phyloP scores from a whole-genome alignment of 192 early-diverging fungal species.

The Umbelopsis sp. region DNA sequence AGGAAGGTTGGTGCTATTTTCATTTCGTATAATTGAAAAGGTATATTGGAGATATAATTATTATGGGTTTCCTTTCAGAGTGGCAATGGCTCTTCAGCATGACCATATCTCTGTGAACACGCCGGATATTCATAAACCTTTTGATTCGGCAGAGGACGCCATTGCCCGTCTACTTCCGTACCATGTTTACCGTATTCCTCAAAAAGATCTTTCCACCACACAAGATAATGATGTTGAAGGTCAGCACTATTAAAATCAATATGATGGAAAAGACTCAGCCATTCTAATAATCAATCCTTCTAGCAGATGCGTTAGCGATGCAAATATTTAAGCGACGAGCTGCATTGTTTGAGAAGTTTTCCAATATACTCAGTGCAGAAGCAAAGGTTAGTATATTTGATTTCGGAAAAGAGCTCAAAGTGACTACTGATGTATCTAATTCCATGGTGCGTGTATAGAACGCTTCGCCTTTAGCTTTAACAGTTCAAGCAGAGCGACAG shows the following conservation, averaged over 20 bases:
- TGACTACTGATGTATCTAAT: not conserved
- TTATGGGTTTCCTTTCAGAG: constrained; percentile 16
- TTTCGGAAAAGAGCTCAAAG: not conserved
- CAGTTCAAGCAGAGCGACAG: constrained; percentile 19
- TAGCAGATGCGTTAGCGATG: constrained; percentile 21
- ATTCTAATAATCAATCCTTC: not conserved
- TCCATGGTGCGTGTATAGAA: not conserved
- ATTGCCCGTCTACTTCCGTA: constrained; percentile 70
- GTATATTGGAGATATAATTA: not conserved
- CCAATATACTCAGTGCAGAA: not conserved
- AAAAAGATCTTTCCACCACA: constrained; percentile 41
- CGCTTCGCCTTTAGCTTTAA: not conserved
- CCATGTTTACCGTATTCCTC: constrained; percentile 74
- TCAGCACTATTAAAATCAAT: constrained; percentile 5
- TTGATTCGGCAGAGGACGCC: constrained; percentile 58
- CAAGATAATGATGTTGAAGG: constrained; percentile 38
- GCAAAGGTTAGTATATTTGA: not conserved
- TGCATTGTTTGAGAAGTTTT: constrained; percentile 28
- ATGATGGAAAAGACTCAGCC: not conserved
- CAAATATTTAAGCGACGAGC: constrained; percentile 31
- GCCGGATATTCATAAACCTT: constrained; percentile 64
- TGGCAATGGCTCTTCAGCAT: constrained; percentile 47
- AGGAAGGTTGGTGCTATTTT: constrained; percentile 14
- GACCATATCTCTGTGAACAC: constrained; percentile 45
- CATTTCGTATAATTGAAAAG: not conserved